Evolutionary conservation across 1,139 yeast genomes (phyloP).

Genomic region (Eremothecium coryli): DNA sequence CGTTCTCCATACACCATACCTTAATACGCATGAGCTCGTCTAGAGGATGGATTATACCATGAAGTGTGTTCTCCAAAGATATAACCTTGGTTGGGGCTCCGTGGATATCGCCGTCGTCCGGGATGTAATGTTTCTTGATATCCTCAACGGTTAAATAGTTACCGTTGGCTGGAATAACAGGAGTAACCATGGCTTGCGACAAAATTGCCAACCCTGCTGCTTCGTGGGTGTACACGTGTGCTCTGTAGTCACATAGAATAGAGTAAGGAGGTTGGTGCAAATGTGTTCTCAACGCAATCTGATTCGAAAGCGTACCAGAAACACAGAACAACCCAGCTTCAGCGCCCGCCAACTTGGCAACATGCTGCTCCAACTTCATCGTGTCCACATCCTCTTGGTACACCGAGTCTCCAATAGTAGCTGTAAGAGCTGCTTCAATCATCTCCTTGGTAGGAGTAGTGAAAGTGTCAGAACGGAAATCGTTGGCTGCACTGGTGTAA

Average conservation of each 20-base stretch:
- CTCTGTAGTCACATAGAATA: slow-evolving; percentile 72
- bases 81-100: slow-evolving; percentile 81
- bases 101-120: slow-evolving; percentile 79
- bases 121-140: slow-evolving; percentile 51
- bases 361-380: slow-evolving; percentile 50
- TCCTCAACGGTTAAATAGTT: slow-evolving; percentile 73
- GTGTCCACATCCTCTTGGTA: slow-evolving; percentile 78
- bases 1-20: slow-evolving; percentile 56
- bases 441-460: slow-evolving; percentile 79
- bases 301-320: slow-evolving; percentile 88
- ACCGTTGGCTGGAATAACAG: slow-evolving; percentile 70
- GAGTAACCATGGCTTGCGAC: slow-evolving; percentile 87
- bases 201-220: slow-evolving; percentile 87
- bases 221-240: slow-evolving; percentile 76
- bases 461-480: slow-evolving; percentile 82
- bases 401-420: slow-evolving; percentile 79
- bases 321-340: slow-evolving; percentile 78
- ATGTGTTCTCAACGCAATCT: slow-evolving; percentile 72
- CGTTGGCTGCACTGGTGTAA: slow-evolving; percentile 38
- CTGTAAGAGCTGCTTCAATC: slow-evolving; percentile 51
- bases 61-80: slow-evolving; percentile 80
- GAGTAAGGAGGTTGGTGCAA: slow-evolving; percentile 81
- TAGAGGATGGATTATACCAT: slow-evolving; percentile 73
- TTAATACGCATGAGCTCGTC: slow-evolving; percentile 72
- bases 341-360: slow-evolving; percentile 67